Conservation (phyloP, 257 asterid species). For the Phtheirospermum japonicum region DNA sequence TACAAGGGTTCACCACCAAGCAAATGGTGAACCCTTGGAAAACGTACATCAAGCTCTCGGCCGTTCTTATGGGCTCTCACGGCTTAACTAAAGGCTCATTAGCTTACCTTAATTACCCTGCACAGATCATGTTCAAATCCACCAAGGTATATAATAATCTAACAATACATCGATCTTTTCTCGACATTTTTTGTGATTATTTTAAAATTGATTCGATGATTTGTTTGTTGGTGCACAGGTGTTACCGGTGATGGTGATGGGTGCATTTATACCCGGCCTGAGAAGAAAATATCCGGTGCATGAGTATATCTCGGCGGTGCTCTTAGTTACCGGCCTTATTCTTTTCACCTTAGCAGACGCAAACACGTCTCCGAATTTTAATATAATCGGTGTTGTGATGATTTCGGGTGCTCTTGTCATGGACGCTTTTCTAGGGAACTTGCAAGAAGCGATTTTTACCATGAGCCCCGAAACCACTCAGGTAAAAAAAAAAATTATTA, state of each 20-base stretch:
- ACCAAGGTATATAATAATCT: slow-evolving; percentile 59
- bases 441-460: slow-evolving; percentile 89
- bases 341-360: slow-evolving; percentile 90
- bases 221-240: slow-evolving; percentile 41
- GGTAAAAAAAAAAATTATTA: slow-evolving; percentile 35
- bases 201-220: too few species aligned
- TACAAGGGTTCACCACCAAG: slow-evolving; percentile 88
- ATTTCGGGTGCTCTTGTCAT: slow-evolving; percentile 76
- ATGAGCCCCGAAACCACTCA: slow-evolving; percentile 85
- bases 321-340: slow-evolving; percentile 68
- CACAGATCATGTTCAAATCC: slow-evolving; percentile 95
- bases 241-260: slow-evolving; percentile 94
- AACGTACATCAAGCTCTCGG: slow-evolving; percentile 81
- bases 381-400: slow-evolving; percentile 72
- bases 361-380: slow-evolving; percentile 81
- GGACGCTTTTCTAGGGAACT: slow-evolving; percentile 89
- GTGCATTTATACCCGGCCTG: slow-evolving; percentile 86
- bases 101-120: slow-evolving; percentile 92
- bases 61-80: slow-evolving; percentile 94
- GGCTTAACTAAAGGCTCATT: slow-evolving; percentile 91
- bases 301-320: slow-evolving; percentile 76
- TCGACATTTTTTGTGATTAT: too few species aligned
- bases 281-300: slow-evolving; percentile 83
- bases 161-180: too few species aligned
- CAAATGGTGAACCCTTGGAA: slow-evolving; percentile 98